These are phyloP conservation scores for Penicillium taxi DNA, from an alignment of 495 filamentous ascomycete species.

Conservation along the genomic window DNA sequence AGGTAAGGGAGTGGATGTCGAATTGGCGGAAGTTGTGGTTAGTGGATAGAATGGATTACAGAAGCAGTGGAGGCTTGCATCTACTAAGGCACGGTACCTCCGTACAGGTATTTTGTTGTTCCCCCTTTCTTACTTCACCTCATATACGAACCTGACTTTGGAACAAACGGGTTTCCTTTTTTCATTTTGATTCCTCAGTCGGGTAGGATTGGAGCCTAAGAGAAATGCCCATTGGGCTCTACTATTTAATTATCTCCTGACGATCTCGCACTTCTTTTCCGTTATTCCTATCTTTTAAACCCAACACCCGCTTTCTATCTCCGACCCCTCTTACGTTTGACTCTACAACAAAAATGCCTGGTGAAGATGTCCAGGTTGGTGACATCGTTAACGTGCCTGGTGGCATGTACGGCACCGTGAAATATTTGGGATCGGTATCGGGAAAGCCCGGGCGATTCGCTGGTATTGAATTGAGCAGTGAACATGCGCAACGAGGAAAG, in stretches of 20 bases:
- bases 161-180: conserved; percentile 6
- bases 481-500: conserved; percentile 78
- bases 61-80: conserved; percentile 15
- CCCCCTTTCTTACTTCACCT: conserved; percentile 12
- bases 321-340: too few species aligned
- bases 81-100: too few species aligned
- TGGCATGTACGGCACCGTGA: conserved; percentile 83
- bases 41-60: conserved; percentile 11
- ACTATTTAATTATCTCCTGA: too few species aligned
- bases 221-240: conserved; percentile 8
- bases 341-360: conserved; percentile 31
- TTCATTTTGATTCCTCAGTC: background rate
- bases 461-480: conserved; percentile 82
- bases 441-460: conserved; percentile 90
- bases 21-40: background rate
- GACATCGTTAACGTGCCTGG: conserved; percentile 92
- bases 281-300: background rate
- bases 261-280: background rate
- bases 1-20: conserved; percentile 2
- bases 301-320: background rate
- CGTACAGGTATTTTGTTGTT: conserved; percentile 20
- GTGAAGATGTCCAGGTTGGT: conserved; percentile 64
- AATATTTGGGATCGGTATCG: conserved; percentile 77
- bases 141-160: background rate
- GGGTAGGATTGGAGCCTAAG: conserved; percentile 8